Percentiles rank a stretch among this genome's conserved stretches.
Conservation (phyloP, 2,329 filamentous ascomycete species). For the Phaeosphaeriaceae sp. region DNA sequence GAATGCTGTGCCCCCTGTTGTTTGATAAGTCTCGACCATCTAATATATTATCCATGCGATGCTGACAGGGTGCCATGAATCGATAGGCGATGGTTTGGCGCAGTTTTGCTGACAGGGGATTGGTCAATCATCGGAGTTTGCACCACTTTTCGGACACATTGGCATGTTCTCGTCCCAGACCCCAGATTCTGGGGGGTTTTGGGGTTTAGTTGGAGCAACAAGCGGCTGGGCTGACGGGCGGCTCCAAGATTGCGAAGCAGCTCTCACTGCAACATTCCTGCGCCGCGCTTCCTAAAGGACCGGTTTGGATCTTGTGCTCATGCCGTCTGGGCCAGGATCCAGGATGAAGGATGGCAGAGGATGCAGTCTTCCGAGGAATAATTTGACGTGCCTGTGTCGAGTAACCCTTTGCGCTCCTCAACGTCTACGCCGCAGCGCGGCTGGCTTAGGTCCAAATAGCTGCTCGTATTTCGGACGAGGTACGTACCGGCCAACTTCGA, state of each 20-base stretch:
- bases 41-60: conserved; percentile 3
- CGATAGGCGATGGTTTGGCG: neutral
- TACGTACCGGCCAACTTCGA: neutral
- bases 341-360: neutral
- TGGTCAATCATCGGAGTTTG: neutral
- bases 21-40: conserved; percentile 5
- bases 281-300: neutral
- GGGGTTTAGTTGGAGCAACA: neutral
- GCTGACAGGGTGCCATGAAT: neutral
- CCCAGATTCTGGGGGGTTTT: neutral
- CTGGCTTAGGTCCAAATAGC: neutral
- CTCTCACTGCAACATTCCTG: neutral
- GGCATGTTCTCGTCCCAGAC: neutral
- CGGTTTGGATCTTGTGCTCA: neutral
- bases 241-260: neutral
- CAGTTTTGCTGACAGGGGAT: neutral
- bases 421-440: neutral
- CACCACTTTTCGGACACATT: neutral
- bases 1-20: neutral
- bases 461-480: neutral
- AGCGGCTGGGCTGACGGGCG: neutral
- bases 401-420: neutral
- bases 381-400: neutral
- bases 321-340: neutral
- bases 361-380: neutral